These are phyloP conservation scores for Phytophthora quininea DNA, from an alignment of 352 stramenopile genomes.

Conservation along the genomic window DNA sequence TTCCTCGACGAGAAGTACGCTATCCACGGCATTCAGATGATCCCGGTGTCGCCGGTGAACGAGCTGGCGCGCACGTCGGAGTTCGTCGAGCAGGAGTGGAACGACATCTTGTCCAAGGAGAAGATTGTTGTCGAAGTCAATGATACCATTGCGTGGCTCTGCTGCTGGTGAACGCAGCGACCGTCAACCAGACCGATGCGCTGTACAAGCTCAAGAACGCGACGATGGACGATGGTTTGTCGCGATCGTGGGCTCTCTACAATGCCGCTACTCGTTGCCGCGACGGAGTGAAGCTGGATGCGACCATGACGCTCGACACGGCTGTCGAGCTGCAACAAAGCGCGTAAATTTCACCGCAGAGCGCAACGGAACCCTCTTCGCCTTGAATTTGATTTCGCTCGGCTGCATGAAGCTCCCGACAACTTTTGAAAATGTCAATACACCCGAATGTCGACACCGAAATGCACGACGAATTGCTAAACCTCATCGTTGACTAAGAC, in stretches of 20 bases:
- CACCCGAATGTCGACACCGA: too few species aligned
- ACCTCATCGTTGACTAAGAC: background rate
- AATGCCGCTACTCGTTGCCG: slow-evolving; percentile 44
- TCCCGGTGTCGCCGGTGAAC: slow-evolving; percentile 65
- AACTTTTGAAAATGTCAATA: too few species aligned
- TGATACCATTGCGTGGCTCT: slow-evolving; percentile 53
- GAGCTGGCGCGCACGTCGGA: slow-evolving; percentile 55
- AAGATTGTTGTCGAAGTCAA: slow-evolving; percentile 39
- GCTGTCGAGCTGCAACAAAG: background rate
- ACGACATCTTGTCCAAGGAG: slow-evolving; percentile 64
- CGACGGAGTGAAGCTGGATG: background rate
- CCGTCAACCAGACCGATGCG: slow-evolving; percentile 46
- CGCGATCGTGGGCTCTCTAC: slow-evolving; percentile 59
- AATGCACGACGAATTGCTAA: too few species aligned
- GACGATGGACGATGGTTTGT: slow-evolving; percentile 57
- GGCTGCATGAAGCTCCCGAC: too few species aligned
- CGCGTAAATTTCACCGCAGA: background rate
- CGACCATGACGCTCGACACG: background rate
- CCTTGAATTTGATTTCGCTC: background rate
- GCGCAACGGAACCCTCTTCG: background rate
- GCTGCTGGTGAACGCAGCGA: slow-evolving; percentile 63
- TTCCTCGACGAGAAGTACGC: slow-evolving; percentile 60
- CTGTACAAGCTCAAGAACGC: slow-evolving; percentile 42
- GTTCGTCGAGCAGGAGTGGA: slow-evolving; percentile 71
- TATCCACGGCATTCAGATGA: slow-evolving; percentile 79